A percentile compares a stretch with the other conserved stretches of the same genome.
These are phyloP conservation scores for Akebia trifoliata DNA, from an alignment of 164 flowering plant species.

Conservation along the genomic window DNA sequence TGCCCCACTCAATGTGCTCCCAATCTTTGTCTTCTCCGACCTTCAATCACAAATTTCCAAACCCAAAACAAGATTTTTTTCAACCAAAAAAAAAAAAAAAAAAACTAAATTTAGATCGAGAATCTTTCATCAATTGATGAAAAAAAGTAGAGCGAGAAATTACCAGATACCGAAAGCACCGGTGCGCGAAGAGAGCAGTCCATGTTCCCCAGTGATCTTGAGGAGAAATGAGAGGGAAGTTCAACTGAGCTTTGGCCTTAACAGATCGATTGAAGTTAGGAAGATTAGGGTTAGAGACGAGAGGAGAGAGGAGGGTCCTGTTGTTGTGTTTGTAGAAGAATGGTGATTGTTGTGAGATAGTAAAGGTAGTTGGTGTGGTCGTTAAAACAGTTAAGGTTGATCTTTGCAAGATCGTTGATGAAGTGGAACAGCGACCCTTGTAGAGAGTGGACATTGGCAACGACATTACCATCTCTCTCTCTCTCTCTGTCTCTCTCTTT, in stretches of 20 bases:
- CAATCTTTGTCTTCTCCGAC: conserved; percentile 85
- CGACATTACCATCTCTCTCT: conserved; percentile 19
- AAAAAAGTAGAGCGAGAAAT: not conserved
- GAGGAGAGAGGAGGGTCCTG: conserved; percentile 9
- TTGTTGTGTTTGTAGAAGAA: not conserved
- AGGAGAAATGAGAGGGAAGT: conserved; percentile 64
- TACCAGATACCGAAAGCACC: conserved; percentile 91
- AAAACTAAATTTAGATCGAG: not conserved
- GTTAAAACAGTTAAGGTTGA: not conserved
- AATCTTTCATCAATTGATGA: not conserved
- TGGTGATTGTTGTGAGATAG: not conserved
- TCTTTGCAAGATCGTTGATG: conserved; percentile 9
- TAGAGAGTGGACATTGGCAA: conserved; percentile 14
- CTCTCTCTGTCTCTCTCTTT: too few species aligned
- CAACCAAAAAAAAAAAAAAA: not conserved
- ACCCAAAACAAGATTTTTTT: not conserved
- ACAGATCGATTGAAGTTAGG: conserved; percentile 18
- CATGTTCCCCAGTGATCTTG: conserved; percentile 89
- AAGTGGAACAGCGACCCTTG: not conserved
- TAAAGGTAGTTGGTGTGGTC: not conserved
- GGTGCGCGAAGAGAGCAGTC: conserved; percentile 73
- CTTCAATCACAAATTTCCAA: conserved; percentile 26
- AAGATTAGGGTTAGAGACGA: not conserved
- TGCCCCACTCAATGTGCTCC: conserved; percentile 69
- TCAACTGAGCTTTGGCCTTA: conserved; percentile 34